Evolutionary conservation across 257 asterid genomes (phyloP), one percentile per base, ranked within the genome.

Genomic region (Ajuga chamaepitys): DNA sequence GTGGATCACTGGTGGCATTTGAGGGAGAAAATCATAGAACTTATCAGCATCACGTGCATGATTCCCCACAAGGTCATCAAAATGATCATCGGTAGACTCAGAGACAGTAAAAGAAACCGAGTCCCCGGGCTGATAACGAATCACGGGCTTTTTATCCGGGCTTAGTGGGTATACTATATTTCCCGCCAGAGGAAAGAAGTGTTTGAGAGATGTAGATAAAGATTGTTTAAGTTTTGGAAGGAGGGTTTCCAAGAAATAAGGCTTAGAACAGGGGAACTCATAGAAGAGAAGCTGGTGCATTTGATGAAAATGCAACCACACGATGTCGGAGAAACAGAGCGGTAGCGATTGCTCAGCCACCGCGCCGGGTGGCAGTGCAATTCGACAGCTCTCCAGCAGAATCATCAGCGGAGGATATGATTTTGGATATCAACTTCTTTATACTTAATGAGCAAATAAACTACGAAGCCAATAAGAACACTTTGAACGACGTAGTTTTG

Each of bases 101-200:
- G n/a, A n/a, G n/a, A n/a, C n/a, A n/a, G n/a, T n/a, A n/a, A n/a
- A n/a, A n/a, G n/a, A n/a, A n/a, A n/a, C n/a, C n/a, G n/a, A n/a
- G n/a, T n/a, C n/a, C n/a, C n/a, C n/a, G 0, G 16, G 7, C 4
- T 12, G 30, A 53, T 72, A 84, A 16, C 76, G 75, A 2, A 84
- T 4, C 0, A 34, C 32, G 3, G 91, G 86, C 63, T 65, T 42
- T n/a, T 62, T 21, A 2, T 50, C 40, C 0, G 72, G 28, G 32
- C 50, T 40, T 0, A 54, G 5, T 3, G 86, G 85, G 65, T 53
- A 55, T 2, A 74, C 8, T 20, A 81, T 20, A 5, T 71, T 75
- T 22, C 85, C 80, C 0, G 89, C 78, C 0, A 85, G 34, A 0
- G 95, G 85, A 13, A 74, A 34, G 70, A 65, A 81, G 76, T 81